A percentile compares a stretch with the other conserved stretches of the same genome.
Conservation (phyloP, 2,329 filamentous ascomycete genomes). For the Colletotrichum liriopes region DNA sequence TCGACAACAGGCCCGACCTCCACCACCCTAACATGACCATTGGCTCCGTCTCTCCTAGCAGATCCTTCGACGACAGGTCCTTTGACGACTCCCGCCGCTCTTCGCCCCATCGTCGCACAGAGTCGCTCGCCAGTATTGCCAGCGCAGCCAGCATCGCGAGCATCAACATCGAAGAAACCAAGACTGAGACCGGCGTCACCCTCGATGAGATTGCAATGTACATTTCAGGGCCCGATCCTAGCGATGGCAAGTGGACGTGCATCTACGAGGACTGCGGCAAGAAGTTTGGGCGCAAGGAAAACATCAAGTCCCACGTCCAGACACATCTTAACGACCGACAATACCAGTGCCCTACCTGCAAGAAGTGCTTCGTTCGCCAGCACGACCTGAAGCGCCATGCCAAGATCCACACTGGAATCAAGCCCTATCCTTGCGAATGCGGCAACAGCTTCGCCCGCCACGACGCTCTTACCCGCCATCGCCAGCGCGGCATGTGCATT, state of each 20-base stretch:
- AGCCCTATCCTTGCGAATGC: constrained; percentile 95
- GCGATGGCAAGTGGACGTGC: constrained; percentile 86
- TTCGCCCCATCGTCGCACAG: constrained; percentile 68
- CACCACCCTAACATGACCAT: constrained; percentile 45
- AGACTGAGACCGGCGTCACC: constrained; percentile 87
- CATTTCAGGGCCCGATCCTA: constrained; percentile 80
- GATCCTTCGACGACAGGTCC: constrained; percentile 44
- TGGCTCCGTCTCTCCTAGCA: constrained; percentile 46
- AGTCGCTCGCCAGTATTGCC: constrained; percentile 71
- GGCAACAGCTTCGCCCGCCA: constrained; percentile 96
- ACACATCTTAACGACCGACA: constrained; percentile 97
- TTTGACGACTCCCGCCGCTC: constrained; percentile 49
- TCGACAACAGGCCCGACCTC: constrained; percentile 62
- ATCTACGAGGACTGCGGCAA: constrained; percentile 86
- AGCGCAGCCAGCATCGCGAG: constrained; percentile 73
- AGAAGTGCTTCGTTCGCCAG: constrained; percentile 96
- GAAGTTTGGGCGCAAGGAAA: constrained; percentile 96
- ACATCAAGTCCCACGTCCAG: constrained; percentile 98
- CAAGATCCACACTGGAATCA: constrained; percentile 97
- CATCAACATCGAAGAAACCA: constrained; percentile 76
- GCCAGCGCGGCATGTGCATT: constrained; percentile 96
- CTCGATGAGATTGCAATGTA: constrained; percentile 85
- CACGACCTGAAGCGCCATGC: constrained; percentile 98
- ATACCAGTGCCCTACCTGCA: constrained; percentile 92
- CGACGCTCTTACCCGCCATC: constrained; percentile 93